phyloP scores from a whole-genome alignment of 1,284 basidiomycete genomes.

The Puccinia sorghi region DNA sequence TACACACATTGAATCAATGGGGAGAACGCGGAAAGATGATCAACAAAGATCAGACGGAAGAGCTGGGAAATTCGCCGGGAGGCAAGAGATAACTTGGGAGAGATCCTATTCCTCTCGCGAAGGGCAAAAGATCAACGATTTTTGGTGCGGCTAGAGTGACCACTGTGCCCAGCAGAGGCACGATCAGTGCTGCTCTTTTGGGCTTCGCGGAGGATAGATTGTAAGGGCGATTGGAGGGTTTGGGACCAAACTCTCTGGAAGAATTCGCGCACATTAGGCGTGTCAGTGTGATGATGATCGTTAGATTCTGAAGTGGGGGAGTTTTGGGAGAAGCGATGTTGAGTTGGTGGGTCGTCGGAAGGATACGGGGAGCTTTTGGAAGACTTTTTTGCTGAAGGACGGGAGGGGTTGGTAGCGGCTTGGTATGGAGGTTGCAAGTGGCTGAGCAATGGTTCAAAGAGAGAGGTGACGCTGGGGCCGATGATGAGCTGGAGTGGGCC shows the following conservation, averaged over 20 bases:
- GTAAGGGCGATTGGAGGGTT: constrained; percentile 3
- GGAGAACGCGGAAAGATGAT: no score
- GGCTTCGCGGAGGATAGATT: constrained; percentile 13
- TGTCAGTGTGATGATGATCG: background rate
- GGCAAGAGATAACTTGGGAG: no score
- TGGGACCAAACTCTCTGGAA: constrained; percentile 21
- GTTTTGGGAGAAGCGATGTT: background rate
- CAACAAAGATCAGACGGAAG: no score
- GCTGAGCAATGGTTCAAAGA: constrained; percentile 21
- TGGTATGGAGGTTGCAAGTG: constrained; percentile 22
- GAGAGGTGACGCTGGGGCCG: constrained; percentile 1
- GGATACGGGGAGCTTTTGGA: constrained; percentile 9
- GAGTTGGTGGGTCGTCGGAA: background rate
- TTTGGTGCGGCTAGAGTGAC: background rate
- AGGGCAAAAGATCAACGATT: background rate
- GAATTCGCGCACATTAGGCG: background rate
- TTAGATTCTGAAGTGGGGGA: background rate
- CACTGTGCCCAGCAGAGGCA: background rate
- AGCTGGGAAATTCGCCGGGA: no score
- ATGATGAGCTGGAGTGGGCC: constrained; percentile 29
- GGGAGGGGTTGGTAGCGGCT: no score
- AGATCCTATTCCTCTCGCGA: no score
- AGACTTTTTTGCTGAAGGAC: background rate
- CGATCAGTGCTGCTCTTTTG: background rate
- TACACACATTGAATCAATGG: no score